Evolutionary conservation across 345 rosid species (phyloP).

Genomic region (Euphorbia pulcherrima): DNA sequence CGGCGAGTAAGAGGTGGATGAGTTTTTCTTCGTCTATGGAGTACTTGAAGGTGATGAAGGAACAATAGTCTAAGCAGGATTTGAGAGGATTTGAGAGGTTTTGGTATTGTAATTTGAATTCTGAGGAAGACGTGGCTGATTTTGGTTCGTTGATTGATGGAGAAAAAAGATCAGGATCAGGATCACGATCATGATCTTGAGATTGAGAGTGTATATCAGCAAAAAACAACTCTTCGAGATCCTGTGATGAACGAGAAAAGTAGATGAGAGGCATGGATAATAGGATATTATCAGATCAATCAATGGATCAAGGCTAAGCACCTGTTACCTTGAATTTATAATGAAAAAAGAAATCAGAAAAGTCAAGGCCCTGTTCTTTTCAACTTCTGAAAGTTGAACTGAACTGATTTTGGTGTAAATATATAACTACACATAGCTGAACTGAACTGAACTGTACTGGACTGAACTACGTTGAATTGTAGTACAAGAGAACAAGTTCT

Average conservation of each 20-base stretch:
- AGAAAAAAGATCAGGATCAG: neutral
- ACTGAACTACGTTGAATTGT: too few species aligned
- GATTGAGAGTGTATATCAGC: neutral
- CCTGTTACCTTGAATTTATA: too few species aligned
- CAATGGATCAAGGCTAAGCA: neutral
- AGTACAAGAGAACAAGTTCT: too few species aligned
- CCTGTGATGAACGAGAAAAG: neutral
- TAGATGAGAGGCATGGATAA: slow-evolving; percentile 2
- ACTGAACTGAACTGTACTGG: too few species aligned
- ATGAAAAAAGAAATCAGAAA: too few species aligned
- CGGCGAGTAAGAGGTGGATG: neutral
- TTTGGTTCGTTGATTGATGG: neutral
- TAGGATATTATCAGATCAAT: too few species aligned
- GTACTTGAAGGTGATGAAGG: neutral
- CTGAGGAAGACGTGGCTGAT: neutral
- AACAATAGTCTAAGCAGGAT: neutral
- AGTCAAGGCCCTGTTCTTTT: too few species aligned
- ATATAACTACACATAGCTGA: too few species aligned
- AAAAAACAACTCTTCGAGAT: neutral
- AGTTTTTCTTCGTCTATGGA: neutral
- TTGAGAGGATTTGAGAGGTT: neutral
- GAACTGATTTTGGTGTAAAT: too few species aligned
- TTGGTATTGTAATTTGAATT: neutral
- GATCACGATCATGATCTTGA: neutral
- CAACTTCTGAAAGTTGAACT: too few species aligned